Base-by-base conservation (phyloP, 2,329 filamentous ascomycete genomes). In the Pezicula neosporulosa region DNA sequence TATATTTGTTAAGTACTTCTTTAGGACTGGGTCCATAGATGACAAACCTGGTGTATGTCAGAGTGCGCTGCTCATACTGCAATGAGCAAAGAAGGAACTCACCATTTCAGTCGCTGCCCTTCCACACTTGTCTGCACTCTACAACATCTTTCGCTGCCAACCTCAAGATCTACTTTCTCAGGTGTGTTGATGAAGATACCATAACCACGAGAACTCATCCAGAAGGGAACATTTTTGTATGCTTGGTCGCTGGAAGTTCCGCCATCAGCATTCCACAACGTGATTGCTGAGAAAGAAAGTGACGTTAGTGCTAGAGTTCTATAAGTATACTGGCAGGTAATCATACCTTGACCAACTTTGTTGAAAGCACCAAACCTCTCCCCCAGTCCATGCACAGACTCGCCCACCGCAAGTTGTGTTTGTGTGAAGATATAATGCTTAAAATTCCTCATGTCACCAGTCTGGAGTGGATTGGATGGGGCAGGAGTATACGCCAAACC, bases 351-450 rank as follows among this genome's bases (percentile, higher is more conserved):
- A 12, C 87, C 87, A 39, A 90, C 82, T 66, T 89, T 90, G 66
- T 88, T 86, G 68, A 87, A 88, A 6, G 85, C 81, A 0, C 87
- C 87, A 63, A 91, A 92, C 13, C 88, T 77, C 69, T 91, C 87
- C 1, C 87, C 88, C 4, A 91, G 76, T 0, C 88, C 87, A 66
- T 89, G 86, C 13, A 91, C 77, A 0, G 83, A 81, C 67, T 91
- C 88, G 27, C 79, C 79, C 1, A 82, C 77, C 3, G 71, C 69
- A 2, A 82, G 69, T 5, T 72, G 75, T 1, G 77, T 81, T 63
- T 81, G 78, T 28, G 77, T 76, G 60, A 82, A 81, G 57, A 81
- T 75, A 65, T 80, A 79, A 63, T 82, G 79, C 49, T 74, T 69
- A 56, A 79, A 72, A 59, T 76, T 67, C 24, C 70, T 64, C 69